A percentile compares a stretch with the other conserved stretches of the same genome.
Evolutionary conservation across 495 filamentous ascomycete genomes (phyloP).

Genomic region (Trichodelitschia bisporula): DNA sequence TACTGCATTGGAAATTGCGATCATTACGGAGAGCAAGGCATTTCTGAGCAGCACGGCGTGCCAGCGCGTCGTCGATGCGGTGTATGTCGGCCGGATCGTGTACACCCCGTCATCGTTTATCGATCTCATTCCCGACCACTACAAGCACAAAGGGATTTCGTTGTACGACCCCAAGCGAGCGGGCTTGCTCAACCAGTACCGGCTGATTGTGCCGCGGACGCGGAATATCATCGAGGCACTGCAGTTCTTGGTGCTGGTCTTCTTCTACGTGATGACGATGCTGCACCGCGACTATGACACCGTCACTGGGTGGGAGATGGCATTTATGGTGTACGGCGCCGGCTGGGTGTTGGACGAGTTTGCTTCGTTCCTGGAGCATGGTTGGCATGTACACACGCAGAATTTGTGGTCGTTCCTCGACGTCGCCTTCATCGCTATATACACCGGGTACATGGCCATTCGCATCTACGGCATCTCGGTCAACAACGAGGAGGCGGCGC

Average conservation of each 20-base stretch:
- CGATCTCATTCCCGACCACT: conserved; percentile 47
- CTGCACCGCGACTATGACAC: conserved; percentile 23
- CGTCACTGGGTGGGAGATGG: conserved; percentile 26
- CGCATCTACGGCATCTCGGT: conserved; percentile 29
- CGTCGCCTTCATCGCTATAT: conserved; percentile 37
- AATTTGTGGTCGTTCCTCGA: conserved; percentile 63
- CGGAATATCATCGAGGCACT: conserved; percentile 39
- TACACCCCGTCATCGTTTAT: conserved; percentile 47
- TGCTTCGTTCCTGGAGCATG: conserved; percentile 45
- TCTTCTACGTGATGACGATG: conserved; percentile 39
- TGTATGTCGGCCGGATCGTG: conserved; percentile 38
- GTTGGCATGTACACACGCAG: conserved; percentile 52
- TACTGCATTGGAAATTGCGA: conserved; percentile 45
- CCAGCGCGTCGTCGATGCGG: conserved; percentile 44
- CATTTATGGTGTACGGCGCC: conserved; percentile 36
- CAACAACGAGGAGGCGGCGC: conserved; percentile 16
- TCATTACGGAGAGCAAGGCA: conserved; percentile 38
- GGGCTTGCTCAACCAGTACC: conserved; percentile 48
- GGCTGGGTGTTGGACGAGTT: conserved; percentile 55
- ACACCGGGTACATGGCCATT: conserved; percentile 30
- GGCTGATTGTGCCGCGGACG: conserved; percentile 42
- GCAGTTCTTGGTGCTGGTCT: conserved; percentile 38
- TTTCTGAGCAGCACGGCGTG: conserved; percentile 44
- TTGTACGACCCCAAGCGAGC: conserved; percentile 41
- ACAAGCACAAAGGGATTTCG: conserved; percentile 46